Conservation (phyloP, 306 rosid genomes). For the Ormosia semicastrata region DNA sequence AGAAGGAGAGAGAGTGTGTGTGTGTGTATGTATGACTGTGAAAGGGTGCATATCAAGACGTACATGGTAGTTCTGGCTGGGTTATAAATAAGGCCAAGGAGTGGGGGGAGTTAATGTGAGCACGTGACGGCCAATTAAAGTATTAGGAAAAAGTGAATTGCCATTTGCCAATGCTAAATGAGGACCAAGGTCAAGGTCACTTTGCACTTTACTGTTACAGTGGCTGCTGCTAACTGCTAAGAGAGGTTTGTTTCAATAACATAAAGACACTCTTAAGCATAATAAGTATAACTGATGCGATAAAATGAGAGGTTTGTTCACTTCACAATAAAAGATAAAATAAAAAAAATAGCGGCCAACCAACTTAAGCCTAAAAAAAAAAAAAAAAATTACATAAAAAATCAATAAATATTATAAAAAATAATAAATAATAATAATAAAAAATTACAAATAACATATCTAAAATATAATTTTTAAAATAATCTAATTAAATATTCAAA, state of each 20-base stretch:
- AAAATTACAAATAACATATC: too few relatives aligned
- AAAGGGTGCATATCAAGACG: not conserved
- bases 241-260: not conserved
- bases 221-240: constrained; percentile 6
- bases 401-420: too few relatives aligned
- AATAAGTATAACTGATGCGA: constrained; percentile 3
- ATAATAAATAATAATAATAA: too few relatives aligned
- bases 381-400: too few relatives aligned
- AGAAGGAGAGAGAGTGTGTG: constrained; percentile 1
- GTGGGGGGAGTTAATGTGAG: not conserved
- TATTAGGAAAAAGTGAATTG: not conserved
- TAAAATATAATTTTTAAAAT: too few relatives aligned
- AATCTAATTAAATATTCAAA: too few relatives aligned
- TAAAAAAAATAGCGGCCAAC: too few relatives aligned
- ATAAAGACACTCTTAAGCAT: not conserved
- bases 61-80: constrained; percentile 2
- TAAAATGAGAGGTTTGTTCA: too few relatives aligned
- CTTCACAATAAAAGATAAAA: too few relatives aligned
- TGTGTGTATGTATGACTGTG: not conserved
- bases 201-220: not conserved
- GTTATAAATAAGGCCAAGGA: constrained; percentile 3
- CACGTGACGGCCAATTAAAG: constrained; percentile 24
- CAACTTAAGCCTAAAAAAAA: too few relatives aligned
- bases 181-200: constrained; percentile 10
- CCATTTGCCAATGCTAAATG: not conserved